A percentile compares a stretch with the other conserved stretches of the same genome.
Evolutionary conservation across 1,284 basidiomycete genomes (phyloP).

Genomic region (Ustilago curta): DNA sequence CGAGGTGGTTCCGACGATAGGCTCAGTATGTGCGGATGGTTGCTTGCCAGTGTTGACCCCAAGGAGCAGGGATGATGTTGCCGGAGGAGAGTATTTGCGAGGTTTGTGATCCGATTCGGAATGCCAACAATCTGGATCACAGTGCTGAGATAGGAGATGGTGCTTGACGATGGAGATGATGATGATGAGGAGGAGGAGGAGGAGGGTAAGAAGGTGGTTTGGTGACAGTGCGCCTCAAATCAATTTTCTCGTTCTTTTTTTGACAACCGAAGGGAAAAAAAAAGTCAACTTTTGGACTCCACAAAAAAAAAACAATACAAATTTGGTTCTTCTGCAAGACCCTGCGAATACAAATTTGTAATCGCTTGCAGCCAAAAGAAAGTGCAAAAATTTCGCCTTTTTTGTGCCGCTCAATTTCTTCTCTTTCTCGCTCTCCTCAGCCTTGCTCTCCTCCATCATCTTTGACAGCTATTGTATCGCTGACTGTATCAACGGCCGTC

Average conservation of each 20-base stretch:
- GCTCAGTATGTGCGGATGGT: neutral
- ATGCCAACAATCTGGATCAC: neutral
- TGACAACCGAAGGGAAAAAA: constrained; percentile 5
- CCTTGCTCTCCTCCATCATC: constrained; percentile 3
- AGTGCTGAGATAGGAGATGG: neutral
- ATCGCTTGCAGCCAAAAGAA: neutral
- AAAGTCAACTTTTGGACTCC: constrained; percentile 16
- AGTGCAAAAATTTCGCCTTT: constrained; percentile 14
- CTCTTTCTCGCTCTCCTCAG: neutral
- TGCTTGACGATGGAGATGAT: constrained; percentile 9
- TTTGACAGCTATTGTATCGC: neutral
- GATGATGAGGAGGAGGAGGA: constrained; percentile 57
- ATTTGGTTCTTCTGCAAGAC: constrained; percentile 15
- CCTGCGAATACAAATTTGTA: constrained; percentile 29
- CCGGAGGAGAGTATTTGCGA: too few species aligned
- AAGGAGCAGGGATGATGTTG: neutral
- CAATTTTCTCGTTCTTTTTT: constrained; percentile 4
- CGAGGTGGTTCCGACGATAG: neutral
- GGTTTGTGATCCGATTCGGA: neutral
- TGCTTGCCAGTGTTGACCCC: neutral
- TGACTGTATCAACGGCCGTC: neutral
- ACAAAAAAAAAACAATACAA: constrained; percentile 23
- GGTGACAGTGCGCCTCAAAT: constrained; percentile 3
- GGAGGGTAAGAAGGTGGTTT: constrained; percentile 69
- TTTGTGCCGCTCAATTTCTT: neutral